phyloP scores from a whole-genome alignment of 106 monocot species.

The Posidonia australis region DNA sequence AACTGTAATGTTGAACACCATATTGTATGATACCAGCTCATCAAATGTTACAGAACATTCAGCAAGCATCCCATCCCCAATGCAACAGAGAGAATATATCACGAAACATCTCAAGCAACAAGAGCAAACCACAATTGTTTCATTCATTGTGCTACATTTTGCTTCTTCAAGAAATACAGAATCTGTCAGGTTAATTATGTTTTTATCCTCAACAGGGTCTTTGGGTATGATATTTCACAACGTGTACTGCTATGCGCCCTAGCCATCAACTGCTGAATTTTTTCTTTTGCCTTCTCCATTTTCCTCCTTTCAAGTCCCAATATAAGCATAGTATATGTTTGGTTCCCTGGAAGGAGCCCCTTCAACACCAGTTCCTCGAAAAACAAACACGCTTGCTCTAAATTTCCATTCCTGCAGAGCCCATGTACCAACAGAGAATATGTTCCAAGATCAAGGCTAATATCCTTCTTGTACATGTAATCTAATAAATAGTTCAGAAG shows the following conservation, averaged over 20 bases:
- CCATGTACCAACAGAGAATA: conserved; percentile 60
- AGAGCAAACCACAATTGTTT: too few species aligned
- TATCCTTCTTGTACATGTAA: conserved; percentile 62
- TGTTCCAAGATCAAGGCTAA: conserved; percentile 64
- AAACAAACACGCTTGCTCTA: conserved; percentile 47
- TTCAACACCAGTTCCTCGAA: conserved; percentile 79
- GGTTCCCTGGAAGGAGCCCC: conserved; percentile 43
- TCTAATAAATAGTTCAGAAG: conserved; percentile 50
- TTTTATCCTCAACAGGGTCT: not conserved
- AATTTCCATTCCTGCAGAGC: conserved; percentile 47
- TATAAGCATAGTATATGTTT: conserved; percentile 33
- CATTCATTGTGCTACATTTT: too few species aligned
- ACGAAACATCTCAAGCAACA: too few species aligned
- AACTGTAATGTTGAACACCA: too few species aligned
- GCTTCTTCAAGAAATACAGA: too few species aligned
- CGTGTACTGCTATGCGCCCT: conserved; percentile 17
- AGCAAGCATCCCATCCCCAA: too few species aligned
- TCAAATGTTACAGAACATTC: too few species aligned
- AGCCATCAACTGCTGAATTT: conserved; percentile 39
- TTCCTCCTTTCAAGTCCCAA: conserved; percentile 47
- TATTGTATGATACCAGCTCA: too few species aligned
- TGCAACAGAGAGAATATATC: too few species aligned
- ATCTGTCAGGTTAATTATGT: not conserved
- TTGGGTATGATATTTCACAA: conserved; percentile 6
- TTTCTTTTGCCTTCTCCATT: conserved; percentile 34